Conservation (phyloP, 768 basidiomycete genomes). For the Auricularia sp. region DNA sequence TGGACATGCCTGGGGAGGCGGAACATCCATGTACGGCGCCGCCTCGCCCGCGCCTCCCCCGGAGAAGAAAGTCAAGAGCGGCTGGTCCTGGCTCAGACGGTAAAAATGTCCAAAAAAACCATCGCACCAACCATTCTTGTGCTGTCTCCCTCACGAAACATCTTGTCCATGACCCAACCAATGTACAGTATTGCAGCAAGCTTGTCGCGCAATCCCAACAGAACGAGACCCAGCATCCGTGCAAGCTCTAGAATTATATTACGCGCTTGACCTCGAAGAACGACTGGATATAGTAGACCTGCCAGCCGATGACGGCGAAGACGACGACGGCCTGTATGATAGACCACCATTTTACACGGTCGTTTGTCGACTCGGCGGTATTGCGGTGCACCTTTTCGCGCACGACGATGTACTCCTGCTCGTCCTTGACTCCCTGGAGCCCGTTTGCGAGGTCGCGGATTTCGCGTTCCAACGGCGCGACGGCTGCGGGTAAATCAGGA, state of each 20-base stretch:
- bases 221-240: not conserved
- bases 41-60: not conserved
- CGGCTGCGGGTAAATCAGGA: slow-evolving; percentile 39
- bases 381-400: slow-evolving; percentile 88
- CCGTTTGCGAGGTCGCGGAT: slow-evolving; percentile 76
- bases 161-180: too few relatives aligned
- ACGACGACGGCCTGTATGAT: slow-evolving; percentile 81
- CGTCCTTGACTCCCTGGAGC: slow-evolving; percentile 86
- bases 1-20: not conserved
- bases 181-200: too few relatives aligned
- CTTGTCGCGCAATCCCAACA: not conserved
- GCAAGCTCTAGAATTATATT: slow-evolving; percentile 35
- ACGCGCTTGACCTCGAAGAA: slow-evolving; percentile 90
- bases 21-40: not conserved
- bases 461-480: slow-evolving; percentile 94
- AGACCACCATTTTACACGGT: slow-evolving; percentile 98
- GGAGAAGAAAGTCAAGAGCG: not conserved
- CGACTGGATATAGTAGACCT: slow-evolving; percentile 64
- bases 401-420: slow-evolving; percentile 97
- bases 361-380: slow-evolving; percentile 87
- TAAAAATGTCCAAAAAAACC: not conserved
- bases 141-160: too few relatives aligned
- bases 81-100: not conserved
- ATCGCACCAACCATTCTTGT: too few relatives aligned
- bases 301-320: slow-evolving; percentile 89